phyloP scores from a whole-genome alignment of 2,329 filamentous ascomycete genomes.

The Helotiales sp. region DNA sequence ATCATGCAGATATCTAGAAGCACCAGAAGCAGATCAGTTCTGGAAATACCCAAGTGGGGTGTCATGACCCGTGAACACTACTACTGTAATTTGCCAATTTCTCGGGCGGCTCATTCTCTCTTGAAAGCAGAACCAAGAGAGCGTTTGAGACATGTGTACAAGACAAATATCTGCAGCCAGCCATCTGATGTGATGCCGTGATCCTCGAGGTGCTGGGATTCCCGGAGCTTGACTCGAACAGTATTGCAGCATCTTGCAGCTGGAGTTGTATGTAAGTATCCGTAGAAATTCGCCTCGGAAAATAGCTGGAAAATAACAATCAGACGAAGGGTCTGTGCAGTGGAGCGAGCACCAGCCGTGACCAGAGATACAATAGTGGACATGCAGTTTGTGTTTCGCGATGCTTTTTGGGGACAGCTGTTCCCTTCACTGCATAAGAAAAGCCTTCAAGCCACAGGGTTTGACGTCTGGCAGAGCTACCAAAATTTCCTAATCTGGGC shows the following conservation, averaged over 20 bases:
- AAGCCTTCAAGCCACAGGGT: neutral
- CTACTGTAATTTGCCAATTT: neutral
- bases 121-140: neutral
- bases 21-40: neutral
- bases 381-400: slow-evolving; percentile 4
- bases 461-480: neutral
- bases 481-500: neutral
- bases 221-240: neutral
- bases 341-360: neutral
- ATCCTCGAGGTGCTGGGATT: neutral
- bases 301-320: slow-evolving; percentile 7
- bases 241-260: slow-evolving; percentile 10
- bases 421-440: neutral
- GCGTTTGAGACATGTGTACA: slow-evolving; percentile 9
- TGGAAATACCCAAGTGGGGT: neutral
- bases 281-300: neutral
- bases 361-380: neutral
- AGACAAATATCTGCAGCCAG: slow-evolving; percentile 12
- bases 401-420: neutral
- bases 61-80: neutral
- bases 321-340: neutral
- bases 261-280: neutral
- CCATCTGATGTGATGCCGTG: slow-evolving; percentile 6
- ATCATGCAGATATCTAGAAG: neutral
- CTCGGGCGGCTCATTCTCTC: neutral